Conservation (phyloP, 768 basidiomycete species). For the Podaxis carcinomalis region DNA sequence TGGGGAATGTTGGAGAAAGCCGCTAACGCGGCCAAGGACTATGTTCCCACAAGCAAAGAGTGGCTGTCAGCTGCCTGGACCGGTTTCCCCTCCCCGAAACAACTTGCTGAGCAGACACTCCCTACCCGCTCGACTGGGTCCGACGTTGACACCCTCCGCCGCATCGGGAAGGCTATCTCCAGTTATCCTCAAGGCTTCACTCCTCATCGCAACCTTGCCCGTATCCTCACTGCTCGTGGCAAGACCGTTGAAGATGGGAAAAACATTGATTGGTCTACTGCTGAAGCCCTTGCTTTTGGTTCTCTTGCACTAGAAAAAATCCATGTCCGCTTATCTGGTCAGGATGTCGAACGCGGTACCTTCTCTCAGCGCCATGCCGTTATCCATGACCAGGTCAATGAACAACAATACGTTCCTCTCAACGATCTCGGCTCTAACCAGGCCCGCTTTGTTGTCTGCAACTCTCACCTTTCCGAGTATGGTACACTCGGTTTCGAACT, state of each 20-base stretch:
- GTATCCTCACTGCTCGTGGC: slow-evolving; percentile 84
- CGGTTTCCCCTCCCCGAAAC: slow-evolving; percentile 96
- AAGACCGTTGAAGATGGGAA: slow-evolving; percentile 88
- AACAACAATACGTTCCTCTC: slow-evolving; percentile 84
- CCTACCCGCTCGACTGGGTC: slow-evolving; percentile 89
- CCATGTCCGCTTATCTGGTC: slow-evolving; percentile 93
- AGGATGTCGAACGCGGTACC: slow-evolving; percentile 98
- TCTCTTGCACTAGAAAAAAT: slow-evolving; percentile 89
- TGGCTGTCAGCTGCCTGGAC: slow-evolving; percentile 99
- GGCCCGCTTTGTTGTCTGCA: slow-evolving; percentile 92
- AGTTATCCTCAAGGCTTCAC: slow-evolving; percentile 81
- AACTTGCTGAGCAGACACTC: slow-evolving; percentile 87
- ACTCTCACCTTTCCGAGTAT: slow-evolving; percentile 94
- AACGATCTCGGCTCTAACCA: slow-evolving; percentile 86
- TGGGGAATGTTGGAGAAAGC: slow-evolving; percentile 99
- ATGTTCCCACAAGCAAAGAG: slow-evolving; percentile 90
- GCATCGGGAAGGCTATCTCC: slow-evolving; percentile 85
- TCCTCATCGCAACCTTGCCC: slow-evolving; percentile 89
- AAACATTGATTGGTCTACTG: slow-evolving; percentile 97
- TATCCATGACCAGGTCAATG: slow-evolving; percentile 92
- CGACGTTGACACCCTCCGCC: slow-evolving; percentile 69
- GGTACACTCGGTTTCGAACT: slow-evolving; percentile 96
- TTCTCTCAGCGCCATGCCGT: slow-evolving; percentile 99
- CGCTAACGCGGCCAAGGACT: slow-evolving; percentile 90
- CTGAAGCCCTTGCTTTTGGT: slow-evolving; percentile 96